Conservation (phyloP, 495 filamentous ascomycete genomes). For the Neurospora sp. region DNA sequence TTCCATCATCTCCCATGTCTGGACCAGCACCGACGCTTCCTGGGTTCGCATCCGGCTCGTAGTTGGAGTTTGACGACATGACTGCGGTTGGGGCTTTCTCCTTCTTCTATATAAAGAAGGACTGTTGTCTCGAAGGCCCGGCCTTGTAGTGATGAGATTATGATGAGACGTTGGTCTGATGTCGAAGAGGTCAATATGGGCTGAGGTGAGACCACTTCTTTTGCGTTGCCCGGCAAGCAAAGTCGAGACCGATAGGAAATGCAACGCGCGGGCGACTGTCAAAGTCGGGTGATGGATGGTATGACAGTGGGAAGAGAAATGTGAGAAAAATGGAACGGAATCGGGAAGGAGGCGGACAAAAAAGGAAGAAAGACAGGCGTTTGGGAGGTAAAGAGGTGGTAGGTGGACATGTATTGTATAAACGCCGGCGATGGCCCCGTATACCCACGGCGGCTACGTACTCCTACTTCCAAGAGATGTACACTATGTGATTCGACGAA, state of each 20-base stretch:
- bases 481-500: neutral
- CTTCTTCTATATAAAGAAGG: neutral
- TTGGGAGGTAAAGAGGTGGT: neutral
- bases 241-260: neutral
- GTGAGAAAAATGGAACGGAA: neutral
- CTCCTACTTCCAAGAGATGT: neutral
- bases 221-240: neutral
- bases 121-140: neutral
- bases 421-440: neutral
- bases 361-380: neutral
- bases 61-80: slow-evolving; percentile 5
- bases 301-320: neutral
- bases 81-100: neutral
- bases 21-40: slow-evolving; percentile 6
- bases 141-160: neutral
- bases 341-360: neutral
- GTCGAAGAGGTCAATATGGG: neutral
- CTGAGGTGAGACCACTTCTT: neutral
- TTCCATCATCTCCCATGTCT: slow-evolving; percentile 22
- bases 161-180: neutral
- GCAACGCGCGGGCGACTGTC: neutral
- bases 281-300: neutral
- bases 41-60: slow-evolving; percentile 2
- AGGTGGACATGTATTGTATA: neutral
- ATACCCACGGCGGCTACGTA: neutral